Base-by-base conservation (phyloP, 257 asterid genomes). In the Solanum phureja region DNA sequence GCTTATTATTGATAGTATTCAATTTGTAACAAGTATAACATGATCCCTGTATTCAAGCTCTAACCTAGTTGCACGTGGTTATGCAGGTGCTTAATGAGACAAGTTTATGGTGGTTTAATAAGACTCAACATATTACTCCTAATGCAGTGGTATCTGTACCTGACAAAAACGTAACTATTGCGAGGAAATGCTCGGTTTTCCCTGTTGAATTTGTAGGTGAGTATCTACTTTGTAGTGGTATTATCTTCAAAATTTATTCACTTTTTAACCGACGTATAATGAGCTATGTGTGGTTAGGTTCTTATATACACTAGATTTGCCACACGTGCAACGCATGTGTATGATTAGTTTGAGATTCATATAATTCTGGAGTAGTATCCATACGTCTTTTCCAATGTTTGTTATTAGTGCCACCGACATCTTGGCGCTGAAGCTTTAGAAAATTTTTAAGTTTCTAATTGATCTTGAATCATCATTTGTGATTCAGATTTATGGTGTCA, bases 131-230 rank as follows among this genome's bases (percentile, higher is more conserved):
- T 91, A 97, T 97, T 85, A 90, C 91, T 90, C 95, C 96, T 34
- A 95, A 97, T 92, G 98, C 98, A 87, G 94, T 95, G 87, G 91
- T 97, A 87, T 93, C 94, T 37, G 91, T 93, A 21, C 99, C 99
- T 9, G 99, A 96, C 91, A 90, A 88, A 90, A 97, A 96, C 75
- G 99, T 95, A 33, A 97, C 99, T 27, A 94, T 97, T 88, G 99
- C 97, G n/a, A 96, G 93, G 93, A 97, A 97, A 89, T 97, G 99
- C 86, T 91, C 93, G 1, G 99, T 97, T 31, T 97, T 97, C 88
- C 98, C 99, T 11, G 96, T 97, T 88, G 99, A 97, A 91, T 97
- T 97, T 90, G 99, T 97, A 60, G 99, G 99, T 97, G 90, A 93
- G 97, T 87, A 75, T 72, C 27, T 81, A 46, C 85, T 19, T 27